Percentiles rank a stretch among this genome's conserved stretches.
Evolutionary conservation across 148 eudicot genomes (phyloP).

Genomic region (Vaccinium vitisidaea): DNA sequence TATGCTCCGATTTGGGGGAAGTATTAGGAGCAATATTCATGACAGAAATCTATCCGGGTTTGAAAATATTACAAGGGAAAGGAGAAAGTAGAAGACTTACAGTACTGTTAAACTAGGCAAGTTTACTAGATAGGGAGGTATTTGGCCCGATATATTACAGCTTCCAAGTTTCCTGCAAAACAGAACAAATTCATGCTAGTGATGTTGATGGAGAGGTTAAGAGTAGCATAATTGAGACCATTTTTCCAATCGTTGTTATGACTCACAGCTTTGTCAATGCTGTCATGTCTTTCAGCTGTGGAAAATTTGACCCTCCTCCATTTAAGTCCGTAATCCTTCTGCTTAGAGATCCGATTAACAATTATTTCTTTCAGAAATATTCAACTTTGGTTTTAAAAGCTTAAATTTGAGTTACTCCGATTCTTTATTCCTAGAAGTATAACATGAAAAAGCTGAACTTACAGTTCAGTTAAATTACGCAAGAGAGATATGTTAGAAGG

Average conservation of each 20-base stretch:
- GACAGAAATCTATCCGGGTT: too few species aligned
- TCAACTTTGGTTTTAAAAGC: neutral
- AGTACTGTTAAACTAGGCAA: conserved; percentile 30
- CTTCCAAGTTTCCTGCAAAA: conserved; percentile 54
- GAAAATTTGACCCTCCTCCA: conserved; percentile 51
- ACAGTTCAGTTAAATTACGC: conserved; percentile 46
- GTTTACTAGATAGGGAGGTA: conserved; percentile 38
- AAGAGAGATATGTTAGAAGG: conserved; percentile 53
- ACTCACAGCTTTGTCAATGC: conserved; percentile 42
- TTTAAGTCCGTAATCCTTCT: conserved; percentile 59
- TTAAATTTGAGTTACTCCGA: neutral
- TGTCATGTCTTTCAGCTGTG: conserved; percentile 36
- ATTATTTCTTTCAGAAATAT: neutral
- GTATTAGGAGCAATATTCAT: too few species aligned
- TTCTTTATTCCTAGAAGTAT: neutral
- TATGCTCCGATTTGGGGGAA: too few species aligned
- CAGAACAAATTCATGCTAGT: neutral
- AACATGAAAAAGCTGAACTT: conserved; percentile 24
- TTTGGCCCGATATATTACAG: conserved; percentile 53
- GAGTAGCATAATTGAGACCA: neutral
- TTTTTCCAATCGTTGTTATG: neutral
- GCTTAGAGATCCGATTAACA: conserved; percentile 23
- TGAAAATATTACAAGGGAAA: neutral
- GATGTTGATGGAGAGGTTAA: neutral
- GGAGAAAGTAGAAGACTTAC: conserved; percentile 27